Evolutionary conservation across 139 green algal species (phyloP).

Genomic region (Coelastrella sp.): DNA sequence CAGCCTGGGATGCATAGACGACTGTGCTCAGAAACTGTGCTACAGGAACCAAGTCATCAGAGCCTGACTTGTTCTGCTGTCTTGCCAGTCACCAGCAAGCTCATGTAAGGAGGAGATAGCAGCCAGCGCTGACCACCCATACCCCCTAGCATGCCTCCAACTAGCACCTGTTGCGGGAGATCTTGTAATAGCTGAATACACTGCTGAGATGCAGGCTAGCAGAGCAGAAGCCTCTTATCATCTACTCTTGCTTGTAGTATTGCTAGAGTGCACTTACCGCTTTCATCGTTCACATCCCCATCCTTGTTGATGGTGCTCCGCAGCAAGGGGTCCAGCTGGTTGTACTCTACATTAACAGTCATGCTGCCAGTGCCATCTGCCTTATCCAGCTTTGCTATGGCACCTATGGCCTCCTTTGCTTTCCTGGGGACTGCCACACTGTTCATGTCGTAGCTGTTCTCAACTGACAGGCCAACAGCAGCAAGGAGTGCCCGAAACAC

Average conservation of each 20-base stretch:
- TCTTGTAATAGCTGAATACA: too few relatives aligned
- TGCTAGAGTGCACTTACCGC: conserved; percentile 32
- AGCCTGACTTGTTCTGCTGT: too few relatives aligned
- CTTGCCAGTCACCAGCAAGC: too few relatives aligned
- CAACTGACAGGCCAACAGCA: conserved; percentile 85
- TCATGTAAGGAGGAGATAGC: too few relatives aligned
- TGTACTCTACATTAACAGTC: conserved; percentile 98
- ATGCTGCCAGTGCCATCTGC: conserved; percentile 18
- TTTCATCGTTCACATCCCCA: conserved; percentile 91
- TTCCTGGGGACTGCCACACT: conserved; percentile 58
- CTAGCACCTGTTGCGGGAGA: too few relatives aligned
- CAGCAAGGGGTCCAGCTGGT: conserved; percentile 97
- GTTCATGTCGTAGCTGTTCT: conserved; percentile 93
- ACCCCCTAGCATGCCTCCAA: too few relatives aligned
- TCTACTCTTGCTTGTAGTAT: neutral
- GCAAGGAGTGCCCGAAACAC: conserved; percentile 92
- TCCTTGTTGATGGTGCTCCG: conserved; percentile 71
- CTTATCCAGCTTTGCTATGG: conserved; percentile 74
- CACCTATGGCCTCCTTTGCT: conserved; percentile 94
- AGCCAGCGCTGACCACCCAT: too few relatives aligned
- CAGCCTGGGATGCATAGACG: too few relatives aligned
- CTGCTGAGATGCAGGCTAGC: too few relatives aligned
- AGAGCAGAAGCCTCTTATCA: too few relatives aligned
- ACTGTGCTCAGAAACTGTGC: too few relatives aligned
- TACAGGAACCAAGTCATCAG: too few relatives aligned